Conservation (phyloP, 202 grass and related monocot species). For the Musa balbisiana region DNA sequence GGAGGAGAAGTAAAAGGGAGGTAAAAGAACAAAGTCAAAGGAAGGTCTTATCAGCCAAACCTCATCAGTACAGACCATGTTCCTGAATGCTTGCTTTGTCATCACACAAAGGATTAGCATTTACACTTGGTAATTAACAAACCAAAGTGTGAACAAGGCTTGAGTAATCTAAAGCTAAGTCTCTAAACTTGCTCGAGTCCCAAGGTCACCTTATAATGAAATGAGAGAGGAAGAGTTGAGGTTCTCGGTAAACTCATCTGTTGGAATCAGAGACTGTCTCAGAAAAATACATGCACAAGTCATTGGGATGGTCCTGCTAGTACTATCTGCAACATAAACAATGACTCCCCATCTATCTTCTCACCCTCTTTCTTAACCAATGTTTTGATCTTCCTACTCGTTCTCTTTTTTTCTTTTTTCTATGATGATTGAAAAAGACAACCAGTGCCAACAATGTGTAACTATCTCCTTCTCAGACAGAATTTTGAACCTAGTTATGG, state of each 20-base stretch:
- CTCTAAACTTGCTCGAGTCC: constrained; percentile 9
- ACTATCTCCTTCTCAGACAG: too few species aligned
- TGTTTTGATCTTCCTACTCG: background rate
- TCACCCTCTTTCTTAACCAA: background rate
- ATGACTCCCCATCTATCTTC: background rate
- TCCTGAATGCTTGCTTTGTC: background rate
- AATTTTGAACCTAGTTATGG: too few species aligned
- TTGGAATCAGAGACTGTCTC: background rate
- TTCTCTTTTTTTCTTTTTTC: background rate
- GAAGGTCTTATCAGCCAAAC: background rate
- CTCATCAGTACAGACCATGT: background rate
- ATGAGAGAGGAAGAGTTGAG: background rate
- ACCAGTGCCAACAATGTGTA: background rate
- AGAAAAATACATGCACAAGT: background rate
- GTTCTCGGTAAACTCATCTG: background rate
- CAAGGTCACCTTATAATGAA: constrained; percentile 10
- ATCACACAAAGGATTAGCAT: background rate
- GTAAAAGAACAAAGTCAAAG: background rate
- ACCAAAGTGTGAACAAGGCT: background rate
- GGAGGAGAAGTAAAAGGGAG: too few species aligned
- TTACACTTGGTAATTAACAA: background rate
- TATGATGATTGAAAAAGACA: background rate
- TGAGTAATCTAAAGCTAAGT: constrained; percentile 4
- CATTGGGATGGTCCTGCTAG: constrained; percentile 6
- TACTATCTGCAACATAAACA: background rate